Conservation (phyloP, 1,284 basidiomycete species). For the Cystobasidiaceae sp. region DNA sequence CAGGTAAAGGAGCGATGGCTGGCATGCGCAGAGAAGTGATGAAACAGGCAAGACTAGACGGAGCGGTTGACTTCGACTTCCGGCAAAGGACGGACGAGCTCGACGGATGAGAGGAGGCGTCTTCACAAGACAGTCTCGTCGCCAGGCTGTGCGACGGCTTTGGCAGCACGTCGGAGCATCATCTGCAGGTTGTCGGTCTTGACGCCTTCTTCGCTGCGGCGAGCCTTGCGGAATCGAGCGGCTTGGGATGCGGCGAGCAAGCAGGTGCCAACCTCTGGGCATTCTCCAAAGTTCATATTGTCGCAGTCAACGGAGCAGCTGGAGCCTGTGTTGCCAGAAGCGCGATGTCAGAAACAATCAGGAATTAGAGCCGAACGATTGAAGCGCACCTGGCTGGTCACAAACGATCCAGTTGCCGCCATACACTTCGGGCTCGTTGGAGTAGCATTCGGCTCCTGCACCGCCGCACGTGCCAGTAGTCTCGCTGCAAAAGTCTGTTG, state of each 20-base stretch:
- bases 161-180: constrained; percentile 11
- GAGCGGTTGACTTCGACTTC: neutral
- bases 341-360: too few relatives aligned
- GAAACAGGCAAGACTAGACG: too few relatives aligned
- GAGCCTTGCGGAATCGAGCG: constrained; percentile 21
- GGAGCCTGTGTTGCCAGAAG: neutral
- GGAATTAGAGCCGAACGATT: too few relatives aligned
- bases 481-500: constrained; percentile 12
- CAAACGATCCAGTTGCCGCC: neutral
- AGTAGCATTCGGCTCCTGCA: constrained; percentile 15
- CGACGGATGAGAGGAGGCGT: too few relatives aligned
- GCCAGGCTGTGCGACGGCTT: constrained; percentile 4
- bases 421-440: neutral
- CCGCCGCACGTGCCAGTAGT: constrained; percentile 14
- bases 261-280: constrained; percentile 12
- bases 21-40: too few relatives aligned
- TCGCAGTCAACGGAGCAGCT: constrained; percentile 6
- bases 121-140: constrained; percentile 5
- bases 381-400: neutral
- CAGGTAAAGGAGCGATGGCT: too few relatives aligned
- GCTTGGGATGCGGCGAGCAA: constrained; percentile 11
- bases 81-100: too few relatives aligned
- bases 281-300: neutral
- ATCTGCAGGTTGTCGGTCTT: constrained; percentile 7
- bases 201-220: neutral